A percentile compares a stretch with the other conserved stretches of the same genome.
Conservation (phyloP, 345 rosid genomes). For the Raphanus raphanistrum region DNA sequence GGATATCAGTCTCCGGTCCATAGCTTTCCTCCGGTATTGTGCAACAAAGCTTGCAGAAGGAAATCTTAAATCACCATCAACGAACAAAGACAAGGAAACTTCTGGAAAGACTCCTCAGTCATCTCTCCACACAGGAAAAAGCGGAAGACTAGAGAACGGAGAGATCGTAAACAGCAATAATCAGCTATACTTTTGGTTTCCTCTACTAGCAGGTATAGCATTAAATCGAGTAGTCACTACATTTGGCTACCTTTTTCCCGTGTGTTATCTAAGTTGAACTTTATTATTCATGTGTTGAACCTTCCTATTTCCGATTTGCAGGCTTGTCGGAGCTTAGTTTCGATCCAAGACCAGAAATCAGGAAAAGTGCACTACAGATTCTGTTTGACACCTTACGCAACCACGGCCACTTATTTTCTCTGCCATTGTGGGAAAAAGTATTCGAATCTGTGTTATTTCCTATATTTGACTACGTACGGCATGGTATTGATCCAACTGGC, state of each 20-base stretch:
- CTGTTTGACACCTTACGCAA: conserved; percentile 88
- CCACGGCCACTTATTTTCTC: conserved; percentile 91
- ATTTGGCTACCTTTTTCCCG: background rate
- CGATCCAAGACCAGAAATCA: conserved; percentile 96
- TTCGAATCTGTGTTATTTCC: conserved; percentile 94
- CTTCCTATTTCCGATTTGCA: conserved; percentile 35
- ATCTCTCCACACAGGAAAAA: conserved; percentile 53
- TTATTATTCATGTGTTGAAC: conserved; percentile 12
- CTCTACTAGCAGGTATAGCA: conserved; percentile 82
- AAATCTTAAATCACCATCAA: conserved; percentile 68
- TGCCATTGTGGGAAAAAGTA: conserved; percentile 83
- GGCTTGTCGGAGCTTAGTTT: conserved; percentile 98
- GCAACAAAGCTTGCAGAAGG: conserved; percentile 97
- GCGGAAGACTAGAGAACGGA: conserved; percentile 63
- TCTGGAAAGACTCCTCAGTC: conserved; percentile 54
- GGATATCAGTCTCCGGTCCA: conserved; percentile 90
- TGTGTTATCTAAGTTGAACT: conserved; percentile 23
- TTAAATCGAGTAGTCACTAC: conserved; percentile 21
- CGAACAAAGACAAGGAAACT: conserved; percentile 64
- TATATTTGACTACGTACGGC: conserved; percentile 94
- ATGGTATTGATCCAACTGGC: conserved; percentile 96
- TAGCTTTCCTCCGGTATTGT: conserved; percentile 90
- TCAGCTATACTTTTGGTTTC: conserved; percentile 95
- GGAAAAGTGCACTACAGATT: conserved; percentile 92
- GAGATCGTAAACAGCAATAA: conserved; percentile 62